Evolutionary conservation across 169 alveolate species (phyloP).

Genomic region (Eimeria falciformis): DNA sequence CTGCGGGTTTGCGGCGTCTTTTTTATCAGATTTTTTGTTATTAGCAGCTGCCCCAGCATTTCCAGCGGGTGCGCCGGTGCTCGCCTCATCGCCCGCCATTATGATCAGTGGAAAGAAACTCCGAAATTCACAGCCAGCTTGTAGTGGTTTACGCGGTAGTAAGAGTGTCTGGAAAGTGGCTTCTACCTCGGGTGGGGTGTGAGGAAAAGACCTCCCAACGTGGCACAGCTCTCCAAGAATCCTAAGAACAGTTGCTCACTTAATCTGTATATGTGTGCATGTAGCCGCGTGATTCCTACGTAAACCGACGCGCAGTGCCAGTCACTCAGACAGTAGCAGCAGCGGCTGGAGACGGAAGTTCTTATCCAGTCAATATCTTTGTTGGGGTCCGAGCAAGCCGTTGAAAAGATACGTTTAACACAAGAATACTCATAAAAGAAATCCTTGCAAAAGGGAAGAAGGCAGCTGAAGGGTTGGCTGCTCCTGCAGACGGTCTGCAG

Average conservation of each 20-base stretch:
- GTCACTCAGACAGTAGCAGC: conserved; percentile 44
- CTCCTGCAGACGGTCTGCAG: conserved; percentile 45
- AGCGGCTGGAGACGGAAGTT: conserved; percentile 67
- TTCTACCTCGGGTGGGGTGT: not conserved
- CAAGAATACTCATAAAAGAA: not conserved
- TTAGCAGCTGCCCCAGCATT: conserved; percentile 38
- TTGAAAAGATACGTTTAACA: not conserved
- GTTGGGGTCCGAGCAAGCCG: conserved; percentile 34
- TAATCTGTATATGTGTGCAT: not conserved
- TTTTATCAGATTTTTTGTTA: conserved; percentile 36
- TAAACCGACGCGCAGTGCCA: conserved; percentile 58
- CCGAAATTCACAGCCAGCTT: not conserved
- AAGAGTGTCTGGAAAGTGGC: not conserved
- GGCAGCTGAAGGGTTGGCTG: not conserved
- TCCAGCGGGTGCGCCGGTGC: conserved; percentile 55
- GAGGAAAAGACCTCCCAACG: conserved; percentile 15
- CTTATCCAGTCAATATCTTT: conserved; percentile 1
- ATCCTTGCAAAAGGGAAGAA: not conserved
- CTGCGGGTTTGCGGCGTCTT: conserved; percentile 48
- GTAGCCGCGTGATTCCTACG: not conserved
- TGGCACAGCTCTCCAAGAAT: conserved; percentile 35
- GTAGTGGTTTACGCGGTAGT: conserved; percentile 30
- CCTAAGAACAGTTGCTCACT: not conserved
- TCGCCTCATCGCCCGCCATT: conserved; percentile 54
- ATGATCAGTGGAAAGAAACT: not conserved